A percentile compares a stretch with the other conserved stretches of the same genome.
phyloP scores from a whole-genome alignment of 441 rosid species.

The Populus hybrid region DNA sequence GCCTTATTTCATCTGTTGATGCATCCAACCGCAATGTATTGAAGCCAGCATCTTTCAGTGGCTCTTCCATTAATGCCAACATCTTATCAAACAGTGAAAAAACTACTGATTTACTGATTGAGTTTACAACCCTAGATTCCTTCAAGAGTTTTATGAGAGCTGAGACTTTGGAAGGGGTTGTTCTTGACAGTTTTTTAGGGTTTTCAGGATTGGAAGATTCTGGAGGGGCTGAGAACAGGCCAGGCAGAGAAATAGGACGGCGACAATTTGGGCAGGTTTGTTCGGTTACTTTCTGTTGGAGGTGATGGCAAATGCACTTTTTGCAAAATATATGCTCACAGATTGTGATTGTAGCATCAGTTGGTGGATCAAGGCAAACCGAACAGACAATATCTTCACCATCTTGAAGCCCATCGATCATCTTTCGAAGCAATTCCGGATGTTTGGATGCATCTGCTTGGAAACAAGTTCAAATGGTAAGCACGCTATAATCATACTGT shows the following conservation, averaged over 20 bases:
- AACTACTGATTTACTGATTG: slow-evolving; percentile 28
- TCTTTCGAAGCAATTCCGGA: slow-evolving; percentile 75
- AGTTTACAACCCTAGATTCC: slow-evolving; percentile 40
- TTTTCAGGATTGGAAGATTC: slow-evolving; percentile 2
- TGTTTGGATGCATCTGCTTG: slow-evolving; percentile 73
- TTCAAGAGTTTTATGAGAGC: slow-evolving; percentile 5
- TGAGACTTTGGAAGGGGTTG: slow-evolving; percentile 53
- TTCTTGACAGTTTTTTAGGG: slow-evolving; percentile 22
- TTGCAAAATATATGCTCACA: slow-evolving; percentile 70
- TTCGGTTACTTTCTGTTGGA: slow-evolving; percentile 31
- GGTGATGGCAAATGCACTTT: slow-evolving; percentile 16
- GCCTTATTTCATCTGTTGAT: slow-evolving; percentile 63
- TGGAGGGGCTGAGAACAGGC: slow-evolving; percentile 66
- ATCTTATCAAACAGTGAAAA: slow-evolving; percentile 56
- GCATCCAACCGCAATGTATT: slow-evolving; percentile 72
- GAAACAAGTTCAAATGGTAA: slow-evolving; percentile 13
- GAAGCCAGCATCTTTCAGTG: slow-evolving; percentile 67
- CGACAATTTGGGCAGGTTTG: slow-evolving; percentile 82
- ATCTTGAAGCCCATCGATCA: slow-evolving; percentile 65
- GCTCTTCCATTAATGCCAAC: slow-evolving; percentile 62
- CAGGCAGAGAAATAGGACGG: slow-evolving; percentile 51
- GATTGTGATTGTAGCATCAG: slow-evolving; percentile 55
- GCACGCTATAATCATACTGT: not conserved
- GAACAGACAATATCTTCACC: slow-evolving; percentile 91
- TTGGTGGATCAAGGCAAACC: slow-evolving; percentile 75